These are phyloP conservation scores for Carallia pectinifolia DNA, from an alignment of 345 rosid genomes.

Conservation along the genomic window DNA sequence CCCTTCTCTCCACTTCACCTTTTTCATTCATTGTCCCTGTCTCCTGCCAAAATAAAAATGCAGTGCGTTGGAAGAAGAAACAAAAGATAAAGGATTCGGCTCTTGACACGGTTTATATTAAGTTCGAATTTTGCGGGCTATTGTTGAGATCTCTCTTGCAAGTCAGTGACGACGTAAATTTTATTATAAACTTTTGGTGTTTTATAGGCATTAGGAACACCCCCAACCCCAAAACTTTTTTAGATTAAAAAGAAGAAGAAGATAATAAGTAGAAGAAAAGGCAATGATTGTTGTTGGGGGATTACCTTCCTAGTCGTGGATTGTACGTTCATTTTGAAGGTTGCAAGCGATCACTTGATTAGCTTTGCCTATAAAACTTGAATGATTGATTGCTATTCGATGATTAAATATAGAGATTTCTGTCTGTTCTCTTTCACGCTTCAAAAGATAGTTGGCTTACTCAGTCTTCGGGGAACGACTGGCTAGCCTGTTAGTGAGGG, in stretches of 20 bases:
- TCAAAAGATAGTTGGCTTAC: neutral
- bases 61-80: too few relatives aligned
- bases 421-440: neutral
- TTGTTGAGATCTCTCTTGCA: too few relatives aligned
- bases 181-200: too few relatives aligned
- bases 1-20: slow-evolving; percentile 40
- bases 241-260: too few relatives aligned
- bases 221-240: too few relatives aligned
- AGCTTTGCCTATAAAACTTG: neutral
- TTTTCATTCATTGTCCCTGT: slow-evolving; percentile 17
- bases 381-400: neutral
- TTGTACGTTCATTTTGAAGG: slow-evolving; percentile 33
- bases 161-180: too few relatives aligned
- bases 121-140: too few relatives aligned
- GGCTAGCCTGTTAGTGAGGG: slow-evolving; percentile 18
- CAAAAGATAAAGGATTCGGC: too few relatives aligned
- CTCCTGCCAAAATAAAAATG: slow-evolving; percentile 25
- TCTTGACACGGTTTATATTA: too few relatives aligned
- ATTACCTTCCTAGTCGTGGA: slow-evolving; percentile 21
- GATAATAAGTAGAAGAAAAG: too few relatives aligned
- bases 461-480: slow-evolving; percentile 21
- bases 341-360: neutral
- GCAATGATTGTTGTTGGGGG: neutral
- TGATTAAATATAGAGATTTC: neutral
- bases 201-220: too few relatives aligned